Evolutionary conservation across 768 basidiomycete species (phyloP).

Genomic region (Podaxis rugospora): DNA sequence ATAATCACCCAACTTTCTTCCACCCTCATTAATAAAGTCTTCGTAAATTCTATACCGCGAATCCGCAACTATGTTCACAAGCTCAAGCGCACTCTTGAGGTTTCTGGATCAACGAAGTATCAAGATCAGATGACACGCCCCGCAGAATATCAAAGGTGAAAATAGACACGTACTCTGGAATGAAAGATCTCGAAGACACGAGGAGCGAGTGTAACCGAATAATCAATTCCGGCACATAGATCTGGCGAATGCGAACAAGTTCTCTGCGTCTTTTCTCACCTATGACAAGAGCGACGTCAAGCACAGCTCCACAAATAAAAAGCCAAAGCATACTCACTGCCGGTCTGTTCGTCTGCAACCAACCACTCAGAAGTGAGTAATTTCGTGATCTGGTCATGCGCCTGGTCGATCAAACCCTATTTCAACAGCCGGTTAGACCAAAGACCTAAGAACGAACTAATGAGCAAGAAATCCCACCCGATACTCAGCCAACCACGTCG

Average conservation of each 20-base stretch:
- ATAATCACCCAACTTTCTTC: slow-evolving; percentile 66
- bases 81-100: slow-evolving; percentile 65
- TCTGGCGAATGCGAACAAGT: slow-evolving; percentile 77
- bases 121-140: neutral
- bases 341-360: slow-evolving; percentile 45
- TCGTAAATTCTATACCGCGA: slow-evolving; percentile 82
- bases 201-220: slow-evolving; percentile 78
- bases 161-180: slow-evolving; percentile 57
- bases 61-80: slow-evolving; percentile 86
- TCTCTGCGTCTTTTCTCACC: slow-evolving; percentile 59
- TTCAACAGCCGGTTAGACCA: neutral
- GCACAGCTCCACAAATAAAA: neutral
- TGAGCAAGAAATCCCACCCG: slow-evolving; percentile 33
- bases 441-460: neutral
- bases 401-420: slow-evolving; percentile 59
- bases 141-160: neutral
- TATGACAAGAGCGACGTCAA: slow-evolving; percentile 13
- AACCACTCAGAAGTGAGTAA: slow-evolving; percentile 79
- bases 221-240: slow-evolving; percentile 87
- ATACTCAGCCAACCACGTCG: slow-evolving; percentile 63
- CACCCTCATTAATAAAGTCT: slow-evolving; percentile 69
- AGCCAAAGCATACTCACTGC: slow-evolving; percentile 27
- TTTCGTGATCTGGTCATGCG: slow-evolving; percentile 60
- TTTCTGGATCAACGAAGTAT: too few relatives aligned
- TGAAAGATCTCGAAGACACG: slow-evolving; percentile 52